A percentile compares a stretch with the other conserved stretches of the same genome.
Evolutionary conservation across 2,329 filamentous ascomycete species (phyloP).

Genomic region (Camillea tinctor): DNA sequence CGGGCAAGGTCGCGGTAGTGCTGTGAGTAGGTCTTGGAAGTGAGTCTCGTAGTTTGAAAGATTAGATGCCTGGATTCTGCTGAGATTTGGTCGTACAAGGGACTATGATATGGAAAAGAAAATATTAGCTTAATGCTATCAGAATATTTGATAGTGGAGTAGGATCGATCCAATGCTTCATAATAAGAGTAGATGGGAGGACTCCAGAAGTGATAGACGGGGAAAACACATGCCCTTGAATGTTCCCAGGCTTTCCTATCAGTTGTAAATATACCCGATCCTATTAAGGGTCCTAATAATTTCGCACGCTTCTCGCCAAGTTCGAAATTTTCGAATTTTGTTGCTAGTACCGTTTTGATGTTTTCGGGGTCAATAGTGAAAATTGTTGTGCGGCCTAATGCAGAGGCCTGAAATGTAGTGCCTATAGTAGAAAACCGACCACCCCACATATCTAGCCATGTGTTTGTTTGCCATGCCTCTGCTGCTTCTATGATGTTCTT

Average conservation of each 20-base stretch:
- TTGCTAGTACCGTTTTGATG: constrained; percentile 3
- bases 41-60: constrained; percentile 1
- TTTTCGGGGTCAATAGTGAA: constrained; percentile 8
- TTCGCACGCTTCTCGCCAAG: constrained; percentile 3
- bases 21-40: constrained; percentile 5
- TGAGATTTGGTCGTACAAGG: constrained; percentile 4
- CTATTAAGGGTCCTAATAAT: constrained; percentile 1
- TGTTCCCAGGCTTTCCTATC: constrained; percentile 3
- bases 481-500: constrained; percentile 1
- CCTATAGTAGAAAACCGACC: constrained; percentile 2
- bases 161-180: too few species aligned
- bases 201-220: not conserved
- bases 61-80: not conserved
- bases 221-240: constrained; percentile 3
- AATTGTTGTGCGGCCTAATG: constrained; percentile 4
- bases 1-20: constrained; percentile 1
- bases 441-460: constrained; percentile 1
- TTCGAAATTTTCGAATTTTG: constrained; percentile 5
- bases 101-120: not conserved
- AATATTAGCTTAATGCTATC: not conserved
- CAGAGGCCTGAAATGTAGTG: not conserved
- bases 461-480: constrained; percentile 3
- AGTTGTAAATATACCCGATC: constrained; percentile 1
- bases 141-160: not conserved
- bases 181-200: not conserved